Conservation (phyloP, 805 yeast genomes). For the Torulaspora quercuum region DNA sequence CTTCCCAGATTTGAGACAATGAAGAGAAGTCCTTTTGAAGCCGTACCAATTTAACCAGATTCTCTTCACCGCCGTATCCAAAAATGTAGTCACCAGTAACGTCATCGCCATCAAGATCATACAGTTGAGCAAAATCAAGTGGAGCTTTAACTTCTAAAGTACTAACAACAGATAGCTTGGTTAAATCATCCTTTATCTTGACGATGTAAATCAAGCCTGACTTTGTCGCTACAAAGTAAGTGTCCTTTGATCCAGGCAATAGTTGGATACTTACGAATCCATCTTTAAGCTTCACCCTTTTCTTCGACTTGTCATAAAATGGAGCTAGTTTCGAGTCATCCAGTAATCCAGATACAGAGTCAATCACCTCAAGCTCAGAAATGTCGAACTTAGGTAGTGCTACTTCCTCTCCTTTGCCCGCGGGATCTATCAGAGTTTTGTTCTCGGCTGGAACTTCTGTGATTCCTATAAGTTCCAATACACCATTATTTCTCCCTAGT, state of each 20-base stretch:
- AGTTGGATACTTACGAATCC: slow-evolving; percentile 38
- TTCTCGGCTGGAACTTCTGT: slow-evolving; percentile 18
- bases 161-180: slow-evolving; percentile 16
- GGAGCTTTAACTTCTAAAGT: slow-evolving; percentile 43
- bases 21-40: slow-evolving; percentile 23
- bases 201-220: slow-evolving; percentile 38
- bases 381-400: slow-evolving; percentile 20
- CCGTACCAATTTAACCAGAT: slow-evolving; percentile 36
- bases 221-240: slow-evolving; percentile 36
- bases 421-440: not conserved
- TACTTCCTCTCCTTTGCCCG: slow-evolving; percentile 1
- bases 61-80: slow-evolving; percentile 86
- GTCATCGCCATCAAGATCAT: slow-evolving; percentile 42
- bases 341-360: slow-evolving; percentile 21
- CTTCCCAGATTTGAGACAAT: slow-evolving; percentile 53
- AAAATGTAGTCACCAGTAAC: slow-evolving; percentile 41
- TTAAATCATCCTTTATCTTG: slow-evolving; percentile 18
- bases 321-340: slow-evolving; percentile 26
- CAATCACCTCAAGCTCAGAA: slow-evolving; percentile 22
- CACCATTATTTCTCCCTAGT: slow-evolving; percentile 47
- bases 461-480: slow-evolving; percentile 41
- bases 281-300: slow-evolving; percentile 36
- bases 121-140: slow-evolving; percentile 44
- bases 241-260: slow-evolving; percentile 27
- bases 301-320: slow-evolving; percentile 26